A percentile compares a stretch with the other conserved stretches of the same genome.
Evolutionary conservation across 2,329 filamentous ascomycete species (phyloP).

Genomic region (Fusarium kyushuense): DNA sequence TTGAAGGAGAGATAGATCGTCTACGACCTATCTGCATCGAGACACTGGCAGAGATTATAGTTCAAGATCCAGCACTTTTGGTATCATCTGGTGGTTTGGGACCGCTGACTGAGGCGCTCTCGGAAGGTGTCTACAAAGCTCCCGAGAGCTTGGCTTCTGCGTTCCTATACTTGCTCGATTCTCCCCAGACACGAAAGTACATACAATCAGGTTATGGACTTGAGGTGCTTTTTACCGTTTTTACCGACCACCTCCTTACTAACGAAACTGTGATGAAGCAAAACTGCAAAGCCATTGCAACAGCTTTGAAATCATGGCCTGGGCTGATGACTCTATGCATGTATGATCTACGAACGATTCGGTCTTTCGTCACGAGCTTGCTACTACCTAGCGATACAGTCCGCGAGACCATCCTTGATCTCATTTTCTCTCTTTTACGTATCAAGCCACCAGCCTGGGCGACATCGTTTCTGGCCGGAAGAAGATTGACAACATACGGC

Average conservation of each 20-base stretch:
- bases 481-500: conserved; percentile 95
- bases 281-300: conserved; percentile 92
- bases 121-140: conserved; percentile 91
- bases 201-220: conserved; percentile 90
- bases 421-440: conserved; percentile 82
- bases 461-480: conserved; percentile 91
- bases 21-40: conserved; percentile 91
- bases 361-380: conserved; percentile 78
- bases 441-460: conserved; percentile 96
- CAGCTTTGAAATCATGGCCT: conserved; percentile 92
- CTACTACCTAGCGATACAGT: conserved; percentile 67
- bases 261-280: conserved; percentile 77
- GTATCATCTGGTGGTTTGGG: conserved; percentile 86
- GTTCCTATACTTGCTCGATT: conserved; percentile 91
- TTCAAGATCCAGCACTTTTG: conserved; percentile 84
- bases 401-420: conserved; percentile 84
- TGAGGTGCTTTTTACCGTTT: conserved; percentile 89
- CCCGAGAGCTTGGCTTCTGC: conserved; percentile 88
- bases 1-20: conserved; percentile 83
- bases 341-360: conserved; percentile 86
- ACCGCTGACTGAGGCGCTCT: conserved; percentile 89
- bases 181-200: conserved; percentile 82
- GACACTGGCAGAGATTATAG: conserved; percentile 90
- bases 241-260: conserved; percentile 82
- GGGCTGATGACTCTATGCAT: conserved; percentile 89